Conservation (phyloP, 2,329 filamentous ascomycete genomes). For the Fusarium sp. region DNA sequence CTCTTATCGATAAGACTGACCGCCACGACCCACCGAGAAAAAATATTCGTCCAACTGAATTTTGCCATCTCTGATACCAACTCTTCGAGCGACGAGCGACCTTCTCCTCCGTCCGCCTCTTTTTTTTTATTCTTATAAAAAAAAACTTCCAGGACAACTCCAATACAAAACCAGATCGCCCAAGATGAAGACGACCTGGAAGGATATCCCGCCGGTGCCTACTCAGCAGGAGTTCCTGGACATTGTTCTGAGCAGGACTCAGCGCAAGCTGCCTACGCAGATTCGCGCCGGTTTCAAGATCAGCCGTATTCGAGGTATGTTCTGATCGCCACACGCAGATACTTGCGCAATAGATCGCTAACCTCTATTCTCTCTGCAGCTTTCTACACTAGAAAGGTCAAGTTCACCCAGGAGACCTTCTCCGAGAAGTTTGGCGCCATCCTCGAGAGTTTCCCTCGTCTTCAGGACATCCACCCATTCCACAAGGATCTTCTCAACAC, state of each 20-base stretch:
- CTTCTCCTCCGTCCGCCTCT: constrained; percentile 32
- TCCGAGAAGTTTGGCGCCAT: constrained; percentile 92
- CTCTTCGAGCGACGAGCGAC: constrained; percentile 32
- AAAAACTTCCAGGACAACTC: constrained; percentile 13
- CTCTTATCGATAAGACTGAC: constrained; percentile 33
- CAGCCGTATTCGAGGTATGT: constrained; percentile 80
- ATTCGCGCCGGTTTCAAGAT: constrained; percentile 96
- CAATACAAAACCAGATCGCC: constrained; percentile 47
- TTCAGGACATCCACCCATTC: constrained; percentile 96
- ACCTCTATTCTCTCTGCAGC: constrained; percentile 57
- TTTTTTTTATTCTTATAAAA: constrained; percentile 6
- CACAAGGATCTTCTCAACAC: constrained; percentile 89
- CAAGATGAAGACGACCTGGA: constrained; percentile 74
- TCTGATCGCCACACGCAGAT: neutral
- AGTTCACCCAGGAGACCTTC: constrained; percentile 97
- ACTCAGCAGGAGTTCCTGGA: constrained; percentile 96
- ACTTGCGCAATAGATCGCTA: constrained; percentile 13
- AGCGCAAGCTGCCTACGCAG: constrained; percentile 92
- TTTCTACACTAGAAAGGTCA: constrained; percentile 98
- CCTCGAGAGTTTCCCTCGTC: constrained; percentile 90
- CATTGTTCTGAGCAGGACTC: constrained; percentile 93
- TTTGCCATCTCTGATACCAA: constrained; percentile 40
- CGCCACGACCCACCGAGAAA: constrained; percentile 49
- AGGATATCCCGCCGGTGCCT: constrained; percentile 87
- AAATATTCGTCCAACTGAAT: constrained; percentile 50